Evolutionary conservation across 768 basidiomycete genomes (phyloP), one percentile per base, ranked within the genome.

Genomic region (Kwoniella sp.): DNA sequence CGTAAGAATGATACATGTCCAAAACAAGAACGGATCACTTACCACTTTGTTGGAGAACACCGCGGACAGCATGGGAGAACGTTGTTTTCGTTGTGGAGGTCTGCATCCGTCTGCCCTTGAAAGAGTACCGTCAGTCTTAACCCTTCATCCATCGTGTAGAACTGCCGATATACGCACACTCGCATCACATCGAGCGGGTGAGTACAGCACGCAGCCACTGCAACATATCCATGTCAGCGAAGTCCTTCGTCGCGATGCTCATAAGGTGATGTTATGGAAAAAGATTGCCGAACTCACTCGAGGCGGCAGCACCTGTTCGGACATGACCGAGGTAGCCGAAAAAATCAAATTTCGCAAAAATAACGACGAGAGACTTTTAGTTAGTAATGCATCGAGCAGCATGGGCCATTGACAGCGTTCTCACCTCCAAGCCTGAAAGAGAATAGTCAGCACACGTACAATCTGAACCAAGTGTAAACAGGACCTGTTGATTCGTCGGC

Each of bases 51-150:
- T 56, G 47, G 13, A 76, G 51, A 4, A 71, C 70, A 27, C 52
- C 62, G 29, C 49, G 48, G 13, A 70, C 62, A 8, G 71, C 72
- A 10, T 65, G 52, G 37, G 68, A 48, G 47, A 76, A 69, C 2
- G 67, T 70, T 9, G 68, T 69, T 22, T 68, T 68, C 2, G 37
- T 44, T 5, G 72, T 67, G 17, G 74, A 69, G 3, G 74, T 76
- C 49, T 76, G 74, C 70, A 76, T 72, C 19, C 72, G 72, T 54
- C 74, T 76, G n/a, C n/a, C n/a, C n/a, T n/a, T n/a, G n/a, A n/a
- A n/a, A n/a, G n/a, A n/a, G n/a, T n/a, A n/a, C n/a, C n/a, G n/a
- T n/a, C n/a, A n/a, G n/a, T n/a, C n/a, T n/a, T n/a, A n/a, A n/a
- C n/a, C n/a, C n/a, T n/a, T n/a, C n/a, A n/a, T n/a, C n/a, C n/a